Conservation (phyloP, 768 basidiomycete genomes). For the Symmetrospora coprosmae region DNA sequence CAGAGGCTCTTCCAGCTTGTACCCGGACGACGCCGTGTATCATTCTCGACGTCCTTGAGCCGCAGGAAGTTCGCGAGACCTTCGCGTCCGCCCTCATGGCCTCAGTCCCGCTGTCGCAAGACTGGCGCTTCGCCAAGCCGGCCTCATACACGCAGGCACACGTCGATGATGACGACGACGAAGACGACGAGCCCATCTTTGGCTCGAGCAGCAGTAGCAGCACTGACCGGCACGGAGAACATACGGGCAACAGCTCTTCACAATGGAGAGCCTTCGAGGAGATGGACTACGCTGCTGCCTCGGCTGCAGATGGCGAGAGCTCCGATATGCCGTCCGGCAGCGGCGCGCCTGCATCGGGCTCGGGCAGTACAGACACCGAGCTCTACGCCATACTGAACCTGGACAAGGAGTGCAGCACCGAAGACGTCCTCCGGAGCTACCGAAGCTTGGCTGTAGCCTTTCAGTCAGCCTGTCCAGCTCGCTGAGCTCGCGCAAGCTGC, state of each 20-base stretch:
- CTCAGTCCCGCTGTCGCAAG: background rate
- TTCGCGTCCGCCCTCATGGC: background rate
- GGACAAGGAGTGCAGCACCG: slow-evolving; percentile 3
- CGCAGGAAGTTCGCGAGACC: too few relatives aligned
- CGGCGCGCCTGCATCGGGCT: background rate
- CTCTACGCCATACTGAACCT: slow-evolving; percentile 16
- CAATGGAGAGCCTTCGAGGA: background rate
- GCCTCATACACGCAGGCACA: background rate
- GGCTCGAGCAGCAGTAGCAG: background rate
- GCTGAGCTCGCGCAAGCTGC: too few relatives aligned
- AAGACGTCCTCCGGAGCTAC: background rate
- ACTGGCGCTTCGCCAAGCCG: background rate
- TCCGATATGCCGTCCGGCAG: background rate
- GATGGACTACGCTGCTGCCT: too few relatives aligned
- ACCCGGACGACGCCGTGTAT: too few relatives aligned
- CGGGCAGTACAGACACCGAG: too few relatives aligned
- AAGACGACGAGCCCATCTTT: slow-evolving; percentile 13
- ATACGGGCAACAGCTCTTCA: too few relatives aligned
- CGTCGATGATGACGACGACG: background rate
- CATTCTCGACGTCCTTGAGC: too few relatives aligned
- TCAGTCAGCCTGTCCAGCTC: slow-evolving; percentile 6
- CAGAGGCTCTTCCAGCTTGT: too few relatives aligned
- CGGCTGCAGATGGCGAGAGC: background rate
- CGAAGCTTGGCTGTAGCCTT: slow-evolving; percentile 1
- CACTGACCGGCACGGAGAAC: background rate